Base-by-base conservation (phyloP, 352 stramenopile genomes). In the Phytophthora multivora region DNA sequence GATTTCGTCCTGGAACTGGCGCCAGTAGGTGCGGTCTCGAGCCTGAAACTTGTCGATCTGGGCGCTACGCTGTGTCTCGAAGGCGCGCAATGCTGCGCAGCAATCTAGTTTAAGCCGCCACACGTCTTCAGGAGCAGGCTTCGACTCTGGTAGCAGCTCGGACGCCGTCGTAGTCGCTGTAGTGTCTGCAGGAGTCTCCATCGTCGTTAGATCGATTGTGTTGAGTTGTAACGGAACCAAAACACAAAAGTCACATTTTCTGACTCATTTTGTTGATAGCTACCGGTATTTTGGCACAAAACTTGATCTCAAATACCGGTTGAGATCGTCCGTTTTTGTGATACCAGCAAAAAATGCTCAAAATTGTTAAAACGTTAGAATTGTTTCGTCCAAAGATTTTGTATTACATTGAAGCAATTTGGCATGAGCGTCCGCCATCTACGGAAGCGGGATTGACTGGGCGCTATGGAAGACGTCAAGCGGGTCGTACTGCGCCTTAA, bases 1-100 rank as follows among this genome's bases (percentile, higher is more conserved):
- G 16, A 94, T 80, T 69, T 94, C 85, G 33, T 79, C 73, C 66
- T 90, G 80, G 64, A 94, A 94, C n/a, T 79, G 65, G 18, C 79
- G 83, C 85, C 85, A 94, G 57, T 94, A 94, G 28, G 55, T 57
- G 41, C 80, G 80, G 52, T 94, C 85, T 30, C 77, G 72, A 18
- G 79, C 64, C 56, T 90, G 85, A 33, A 80, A 86, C 13, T 67
- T 73, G 61, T 94, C 85, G 63, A 94, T 89, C 56, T 90, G 83
- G 15, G 71, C 63, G 54, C 82, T 88, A 38, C 85, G 82, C 21
- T 70, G 59, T 11, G 69, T 62, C 45, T 94, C 85, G 46, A 94
- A 94, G 40, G 75, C 69, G 19, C 83, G 80, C n/a, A 94, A 35
- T 18, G 54, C 54, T 25, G 86, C 83, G 57, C 76, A 88, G 38